Percentiles rank a stretch among this genome's conserved stretches.
These are phyloP conservation scores for Trichoderma guizhouense DNA, from an alignment of 2,329 filamentous ascomycete species.

Conservation along the genomic window DNA sequence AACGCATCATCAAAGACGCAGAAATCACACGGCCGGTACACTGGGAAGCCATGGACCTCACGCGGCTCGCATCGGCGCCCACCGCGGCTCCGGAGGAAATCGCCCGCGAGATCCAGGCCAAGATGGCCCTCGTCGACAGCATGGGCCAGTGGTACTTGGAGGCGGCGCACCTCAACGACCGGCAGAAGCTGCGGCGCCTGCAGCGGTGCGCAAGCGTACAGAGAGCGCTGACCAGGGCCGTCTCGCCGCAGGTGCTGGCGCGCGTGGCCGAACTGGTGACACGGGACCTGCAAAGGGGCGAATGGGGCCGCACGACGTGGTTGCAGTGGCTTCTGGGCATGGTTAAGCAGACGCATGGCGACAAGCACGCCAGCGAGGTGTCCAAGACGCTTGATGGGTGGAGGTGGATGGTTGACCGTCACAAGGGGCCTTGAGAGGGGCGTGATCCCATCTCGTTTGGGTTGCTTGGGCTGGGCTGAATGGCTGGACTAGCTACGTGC, in stretches of 20 bases:
- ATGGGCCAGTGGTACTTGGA: constrained; percentile 33
- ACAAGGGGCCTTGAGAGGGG: background rate
- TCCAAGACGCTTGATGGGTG: constrained; percentile 24
- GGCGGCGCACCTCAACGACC: constrained; percentile 28
- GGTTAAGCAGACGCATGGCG: constrained; percentile 23
- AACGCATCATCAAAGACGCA: constrained; percentile 34
- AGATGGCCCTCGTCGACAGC: constrained; percentile 29
- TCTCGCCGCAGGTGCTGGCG: constrained; percentile 29
- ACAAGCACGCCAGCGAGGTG: constrained; percentile 21
- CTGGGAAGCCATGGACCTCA: constrained; percentile 30
- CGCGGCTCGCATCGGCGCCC: background rate
- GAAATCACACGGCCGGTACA: constrained; percentile 24
- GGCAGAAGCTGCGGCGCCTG: constrained; percentile 31
- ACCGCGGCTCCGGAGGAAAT: background rate
- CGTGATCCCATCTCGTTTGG: background rate
- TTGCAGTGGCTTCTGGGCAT: constrained; percentile 32
- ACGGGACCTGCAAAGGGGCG: constrained; percentile 34
- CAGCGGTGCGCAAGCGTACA: constrained; percentile 28
- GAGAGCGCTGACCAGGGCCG: constrained; percentile 22
- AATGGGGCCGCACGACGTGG: constrained; percentile 31
- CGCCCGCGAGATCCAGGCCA: constrained; percentile 22
- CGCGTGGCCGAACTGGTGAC: constrained; percentile 29
- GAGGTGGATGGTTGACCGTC: constrained; percentile 23
- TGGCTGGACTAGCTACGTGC: background rate
- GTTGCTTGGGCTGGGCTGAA: background rate